Percentiles rank a stretch among this genome's conserved stretches.
Conservation (phyloP, 192 early-diverging fungal species). For the Diversispora eburnea region DNA sequence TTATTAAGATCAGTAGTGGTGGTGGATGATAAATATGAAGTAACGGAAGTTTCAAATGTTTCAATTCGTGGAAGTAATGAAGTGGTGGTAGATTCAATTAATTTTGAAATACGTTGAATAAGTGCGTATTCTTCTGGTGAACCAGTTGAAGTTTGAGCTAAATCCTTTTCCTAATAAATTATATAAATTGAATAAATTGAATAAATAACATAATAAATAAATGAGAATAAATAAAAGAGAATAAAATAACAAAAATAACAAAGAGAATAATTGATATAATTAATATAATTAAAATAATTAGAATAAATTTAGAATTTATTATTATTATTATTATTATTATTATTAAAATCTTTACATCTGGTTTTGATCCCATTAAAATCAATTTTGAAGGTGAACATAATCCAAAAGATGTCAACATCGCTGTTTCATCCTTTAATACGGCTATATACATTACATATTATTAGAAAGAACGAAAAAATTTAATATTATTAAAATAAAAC, state of each 20-base stretch:
- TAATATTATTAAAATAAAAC: not conserved
- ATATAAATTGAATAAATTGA: too few relatives aligned
- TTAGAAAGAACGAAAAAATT: not conserved
- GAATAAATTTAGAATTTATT: too few relatives aligned
- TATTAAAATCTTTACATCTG: constrained; percentile 48
- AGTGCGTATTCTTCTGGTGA: constrained; percentile 53
- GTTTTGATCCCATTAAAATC: constrained; percentile 64
- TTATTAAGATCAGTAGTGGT: constrained; percentile 31
- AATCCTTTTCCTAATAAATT: constrained; percentile 33
- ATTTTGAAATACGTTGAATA: constrained; percentile 43
- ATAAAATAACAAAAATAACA: too few relatives aligned
- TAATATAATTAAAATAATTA: too few relatives aligned
- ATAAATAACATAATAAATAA: not conserved
- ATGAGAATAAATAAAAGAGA: not conserved
- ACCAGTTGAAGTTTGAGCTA: constrained; percentile 44
- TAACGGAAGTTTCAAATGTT: constrained; percentile 41
- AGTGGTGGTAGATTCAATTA: constrained; percentile 33
- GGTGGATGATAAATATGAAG: constrained; percentile 19
- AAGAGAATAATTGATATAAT: too few relatives aligned
- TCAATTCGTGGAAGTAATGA: constrained; percentile 43
- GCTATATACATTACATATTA: constrained; percentile 37
- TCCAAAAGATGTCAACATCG: constrained; percentile 66
- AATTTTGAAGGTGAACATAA: constrained; percentile 71
- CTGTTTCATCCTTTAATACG: constrained; percentile 72
- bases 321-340: too few relatives aligned